Conservation (phyloP, 768 basidiomycete species). For the Lactifluus volemus region DNA sequence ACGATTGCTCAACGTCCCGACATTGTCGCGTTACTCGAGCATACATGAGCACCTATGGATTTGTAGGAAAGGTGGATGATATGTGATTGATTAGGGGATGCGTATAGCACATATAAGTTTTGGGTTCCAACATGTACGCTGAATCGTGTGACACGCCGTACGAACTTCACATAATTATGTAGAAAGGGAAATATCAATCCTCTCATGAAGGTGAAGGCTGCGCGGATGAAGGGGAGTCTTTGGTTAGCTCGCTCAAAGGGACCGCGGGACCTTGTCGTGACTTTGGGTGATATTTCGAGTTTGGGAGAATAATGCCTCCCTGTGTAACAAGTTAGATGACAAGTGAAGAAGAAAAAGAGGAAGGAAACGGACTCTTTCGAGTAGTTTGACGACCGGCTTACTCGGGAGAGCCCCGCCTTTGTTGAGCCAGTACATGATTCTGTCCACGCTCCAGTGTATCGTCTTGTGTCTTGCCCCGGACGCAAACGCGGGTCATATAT, state of each 20-base stretch:
- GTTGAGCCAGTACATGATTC: conserved; percentile 84
- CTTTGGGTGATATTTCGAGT: conserved; percentile 46
- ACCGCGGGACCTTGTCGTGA: background rate
- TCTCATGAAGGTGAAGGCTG: conserved; percentile 2
- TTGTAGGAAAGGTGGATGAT: background rate
- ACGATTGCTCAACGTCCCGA: conserved; percentile 46
- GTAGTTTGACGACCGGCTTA: conserved; percentile 62
- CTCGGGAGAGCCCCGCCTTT: conserved; percentile 73
- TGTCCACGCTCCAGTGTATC: conserved; percentile 83
- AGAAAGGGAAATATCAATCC: background rate
- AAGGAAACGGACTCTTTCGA: conserved; percentile 62
- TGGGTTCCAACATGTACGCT: background rate
- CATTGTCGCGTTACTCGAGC: conserved; percentile 35
- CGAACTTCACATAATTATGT: background rate
- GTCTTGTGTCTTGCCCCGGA: conserved; percentile 51
- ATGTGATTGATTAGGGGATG: background rate
- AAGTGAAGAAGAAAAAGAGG: background rate
- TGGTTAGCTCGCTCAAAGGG: background rate
- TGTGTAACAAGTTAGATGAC: conserved; percentile 21
- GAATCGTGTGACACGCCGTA: background rate
- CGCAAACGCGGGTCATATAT: conserved; percentile 66
- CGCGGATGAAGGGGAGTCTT: background rate
- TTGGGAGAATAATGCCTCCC: conserved; percentile 55
- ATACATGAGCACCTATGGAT: background rate
- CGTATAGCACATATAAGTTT: background rate